Conservation (phyloP, 208 protist species). For the Entamoeba histolytica region DNA sequence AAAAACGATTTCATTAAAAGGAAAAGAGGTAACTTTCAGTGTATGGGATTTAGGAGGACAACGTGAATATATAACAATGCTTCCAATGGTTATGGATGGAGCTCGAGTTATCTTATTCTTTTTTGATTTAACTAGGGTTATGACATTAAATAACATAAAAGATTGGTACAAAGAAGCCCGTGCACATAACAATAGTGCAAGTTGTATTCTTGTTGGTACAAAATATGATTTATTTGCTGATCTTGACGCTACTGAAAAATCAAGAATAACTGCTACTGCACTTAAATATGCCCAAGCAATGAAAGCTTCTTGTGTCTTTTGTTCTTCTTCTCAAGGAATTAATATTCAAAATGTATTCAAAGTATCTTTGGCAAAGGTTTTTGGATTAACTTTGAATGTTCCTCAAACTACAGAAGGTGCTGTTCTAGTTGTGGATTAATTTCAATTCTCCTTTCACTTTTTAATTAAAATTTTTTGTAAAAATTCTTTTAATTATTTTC, state of each 20-base stretch:
- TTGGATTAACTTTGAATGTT: slow-evolving; percentile 37
- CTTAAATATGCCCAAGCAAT: slow-evolving; percentile 58
- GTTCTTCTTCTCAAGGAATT: slow-evolving; percentile 43
- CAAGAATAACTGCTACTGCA: slow-evolving; percentile 45
- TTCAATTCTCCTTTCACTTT: too few relatives aligned
- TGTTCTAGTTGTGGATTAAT: not conserved
- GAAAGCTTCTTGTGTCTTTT: slow-evolving; percentile 61
- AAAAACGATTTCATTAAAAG: slow-evolving; percentile 49
- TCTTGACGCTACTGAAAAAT: slow-evolving; percentile 43
- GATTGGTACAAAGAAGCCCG: slow-evolving; percentile 61
- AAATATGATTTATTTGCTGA: slow-evolving; percentile 57
- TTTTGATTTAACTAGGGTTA: slow-evolving; percentile 57
- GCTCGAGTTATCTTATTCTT: slow-evolving; percentile 60
- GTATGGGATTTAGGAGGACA: slow-evolving; percentile 68
- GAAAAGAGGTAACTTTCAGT: slow-evolving; percentile 52
- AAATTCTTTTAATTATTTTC: too few relatives aligned
- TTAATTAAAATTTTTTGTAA: too few relatives aligned
- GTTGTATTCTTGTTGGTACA: slow-evolving; percentile 59
- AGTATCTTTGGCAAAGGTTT: slow-evolving; percentile 51
- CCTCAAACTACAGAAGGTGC: not conserved
- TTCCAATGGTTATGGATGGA: slow-evolving; percentile 63
- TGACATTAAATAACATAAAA: slow-evolving; percentile 48
- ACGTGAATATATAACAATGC: slow-evolving; percentile 57
- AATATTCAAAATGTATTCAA: slow-evolving; percentile 69
- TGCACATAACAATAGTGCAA: slow-evolving; percentile 51